phyloP scores from a whole-genome alignment of 2,329 filamentous ascomycete species.

The Nannizziopsis barbatae region DNA sequence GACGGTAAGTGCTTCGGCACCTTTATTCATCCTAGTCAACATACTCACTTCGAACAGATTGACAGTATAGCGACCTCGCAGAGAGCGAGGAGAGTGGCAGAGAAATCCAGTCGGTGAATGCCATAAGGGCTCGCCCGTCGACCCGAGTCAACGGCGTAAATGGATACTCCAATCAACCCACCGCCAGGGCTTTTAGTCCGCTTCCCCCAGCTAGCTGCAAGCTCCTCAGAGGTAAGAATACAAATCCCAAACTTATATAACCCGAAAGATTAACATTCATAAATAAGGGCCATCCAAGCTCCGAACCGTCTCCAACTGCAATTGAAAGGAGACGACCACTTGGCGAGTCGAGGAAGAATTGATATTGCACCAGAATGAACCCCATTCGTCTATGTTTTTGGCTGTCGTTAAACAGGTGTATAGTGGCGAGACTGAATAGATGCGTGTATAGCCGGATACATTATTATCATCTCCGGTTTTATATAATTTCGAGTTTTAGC shows the following conservation, averaged over 20 bases:
- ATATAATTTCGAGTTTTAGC: neutral
- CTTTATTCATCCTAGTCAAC: neutral
- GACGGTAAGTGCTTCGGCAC: constrained; percentile 41
- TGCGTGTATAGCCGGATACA: neutral
- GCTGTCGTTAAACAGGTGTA: constrained; percentile 4
- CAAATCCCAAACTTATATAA: neutral
- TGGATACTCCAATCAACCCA: constrained; percentile 25
- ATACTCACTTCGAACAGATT: constrained; percentile 48
- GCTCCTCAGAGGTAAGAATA: constrained; percentile 30
- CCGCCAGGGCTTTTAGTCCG: constrained; percentile 23
- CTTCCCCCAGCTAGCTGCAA: constrained; percentile 27
- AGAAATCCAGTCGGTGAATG: constrained; percentile 42
- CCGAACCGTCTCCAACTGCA: constrained; percentile 26
- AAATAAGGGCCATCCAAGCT: constrained; percentile 36
- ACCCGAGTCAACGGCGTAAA: constrained; percentile 27
- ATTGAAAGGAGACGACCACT: constrained; percentile 6
- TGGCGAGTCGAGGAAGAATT: constrained; percentile 4
- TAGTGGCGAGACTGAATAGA: neutral
- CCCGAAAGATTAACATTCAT: neutral
- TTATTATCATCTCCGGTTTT: constrained; percentile 1
- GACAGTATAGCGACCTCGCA: constrained; percentile 81
- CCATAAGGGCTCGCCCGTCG: constrained; percentile 45
- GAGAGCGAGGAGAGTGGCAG: constrained; percentile 72
- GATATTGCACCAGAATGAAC: constrained; percentile 4
- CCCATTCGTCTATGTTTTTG: constrained; percentile 1